Conservation (phyloP, 768 basidiomycete genomes). For the Phaeotremella skinneri region DNA sequence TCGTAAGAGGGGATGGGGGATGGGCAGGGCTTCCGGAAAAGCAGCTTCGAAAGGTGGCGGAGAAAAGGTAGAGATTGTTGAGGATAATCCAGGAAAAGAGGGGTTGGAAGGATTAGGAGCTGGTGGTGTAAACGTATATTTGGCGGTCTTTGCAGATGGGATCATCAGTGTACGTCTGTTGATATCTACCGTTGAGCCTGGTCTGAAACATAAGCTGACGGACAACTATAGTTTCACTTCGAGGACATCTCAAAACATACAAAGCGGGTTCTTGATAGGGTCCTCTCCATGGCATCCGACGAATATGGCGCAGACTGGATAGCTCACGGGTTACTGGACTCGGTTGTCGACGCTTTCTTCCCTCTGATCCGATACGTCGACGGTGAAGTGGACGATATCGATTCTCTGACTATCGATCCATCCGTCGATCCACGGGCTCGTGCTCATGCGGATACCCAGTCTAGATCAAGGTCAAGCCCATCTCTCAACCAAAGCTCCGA, state of each 20-base stretch:
- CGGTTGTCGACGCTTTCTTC: slow-evolving; percentile 90
- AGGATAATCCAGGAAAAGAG: slow-evolving; percentile 55
- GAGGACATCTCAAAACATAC: slow-evolving; percentile 85
- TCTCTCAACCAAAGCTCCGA: neutral
- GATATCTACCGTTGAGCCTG: neutral
- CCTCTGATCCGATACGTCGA: slow-evolving; percentile 72
- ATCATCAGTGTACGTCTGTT: slow-evolving; percentile 57
- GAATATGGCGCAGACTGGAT: slow-evolving; percentile 67
- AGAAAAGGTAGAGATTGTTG: slow-evolving; percentile 54
- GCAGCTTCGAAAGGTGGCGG: slow-evolving; percentile 24
- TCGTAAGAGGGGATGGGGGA: slow-evolving; percentile 36
- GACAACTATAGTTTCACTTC: slow-evolving; percentile 71
- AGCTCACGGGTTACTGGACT: slow-evolving; percentile 86
- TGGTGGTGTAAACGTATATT: slow-evolving; percentile 79
- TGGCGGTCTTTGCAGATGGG: slow-evolving; percentile 84
- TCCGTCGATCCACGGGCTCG: slow-evolving; percentile 32
- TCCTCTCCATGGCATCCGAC: slow-evolving; percentile 57
- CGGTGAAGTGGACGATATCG: slow-evolving; percentile 73
- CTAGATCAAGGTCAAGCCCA: neutral
- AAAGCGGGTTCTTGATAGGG: slow-evolving; percentile 68
- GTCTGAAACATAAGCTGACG: slow-evolving; percentile 1
- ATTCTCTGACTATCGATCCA: slow-evolving; percentile 62
- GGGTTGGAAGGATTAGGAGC: slow-evolving; percentile 58
- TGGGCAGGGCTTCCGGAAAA: slow-evolving; percentile 38
- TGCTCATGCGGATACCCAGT: neutral